A percentile compares a stretch with the other conserved stretches of the same genome.
Conservation (phyloP, 2,329 filamentous ascomycete genomes). For the Aspergillus fijiensis region DNA sequence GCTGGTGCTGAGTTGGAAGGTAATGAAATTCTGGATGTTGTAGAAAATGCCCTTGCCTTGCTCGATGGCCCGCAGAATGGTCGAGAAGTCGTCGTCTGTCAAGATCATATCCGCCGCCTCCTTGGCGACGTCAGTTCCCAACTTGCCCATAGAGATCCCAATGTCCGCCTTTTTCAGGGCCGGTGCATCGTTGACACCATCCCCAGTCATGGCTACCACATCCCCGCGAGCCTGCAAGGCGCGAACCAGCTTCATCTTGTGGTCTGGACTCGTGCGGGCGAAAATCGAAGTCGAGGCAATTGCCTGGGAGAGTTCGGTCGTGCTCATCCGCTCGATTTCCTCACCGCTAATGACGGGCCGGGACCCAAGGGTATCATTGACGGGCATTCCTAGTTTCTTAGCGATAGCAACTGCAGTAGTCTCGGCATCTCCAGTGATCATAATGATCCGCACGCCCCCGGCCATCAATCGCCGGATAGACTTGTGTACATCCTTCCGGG, state of each 20-base stretch:
- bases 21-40: constrained; percentile 99
- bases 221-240: constrained; percentile 90
- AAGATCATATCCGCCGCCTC: constrained; percentile 88
- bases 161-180: constrained; percentile 97
- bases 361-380: constrained; percentile 59
- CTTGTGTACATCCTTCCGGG: constrained; percentile 81
- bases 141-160: constrained; percentile 91
- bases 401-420: constrained; percentile 93
- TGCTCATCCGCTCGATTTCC: constrained; percentile 89
- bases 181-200: constrained; percentile 96
- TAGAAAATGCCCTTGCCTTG: constrained; percentile 99
- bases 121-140: constrained; percentile 96
- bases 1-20: constrained; percentile 96
- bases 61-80: constrained; percentile 91
- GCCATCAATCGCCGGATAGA: constrained; percentile 88
- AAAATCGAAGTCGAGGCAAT: constrained; percentile 92
- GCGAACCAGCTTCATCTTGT: constrained; percentile 95
- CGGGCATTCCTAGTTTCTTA: constrained; percentile 89
- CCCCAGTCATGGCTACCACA: constrained; percentile 98
- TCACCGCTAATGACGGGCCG: constrained; percentile 76
- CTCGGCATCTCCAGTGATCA: constrained; percentile 98
- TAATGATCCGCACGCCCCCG: constrained; percentile 93
- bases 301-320: constrained; percentile 76
- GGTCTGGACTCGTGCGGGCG: constrained; percentile 91
- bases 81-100: constrained; percentile 85